Base-by-base conservation (phyloP, 2,329 filamentous ascomycete species). In the Alternaria ethzedia region DNA sequence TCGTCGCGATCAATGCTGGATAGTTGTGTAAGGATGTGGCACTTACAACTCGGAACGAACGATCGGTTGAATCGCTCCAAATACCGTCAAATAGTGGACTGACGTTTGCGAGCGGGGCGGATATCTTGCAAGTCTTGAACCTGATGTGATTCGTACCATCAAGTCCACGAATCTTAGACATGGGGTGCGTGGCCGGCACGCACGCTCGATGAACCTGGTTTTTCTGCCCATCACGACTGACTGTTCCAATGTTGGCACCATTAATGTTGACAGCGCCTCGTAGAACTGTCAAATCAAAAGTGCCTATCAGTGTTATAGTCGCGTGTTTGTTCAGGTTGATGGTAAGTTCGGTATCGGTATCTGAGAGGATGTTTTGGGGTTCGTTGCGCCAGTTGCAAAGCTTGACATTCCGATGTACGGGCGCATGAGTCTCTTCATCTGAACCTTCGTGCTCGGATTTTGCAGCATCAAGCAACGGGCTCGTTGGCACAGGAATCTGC, bases 1-100 rank as follows among this genome's bases (percentile, higher is more conserved):
- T 11, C n/a, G 25, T 26, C 13, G 25, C 25, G 32, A 36, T 21
- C 21, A 44, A 26, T 7, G 17, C 28, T 28, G 9, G n/a, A 12
- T 11, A 20, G 20, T 2, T n/a, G 30, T 23, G 17, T 12, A 23
- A 26, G 15, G 36, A 10, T 46, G 51, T 41, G 36, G 36, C 12
- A 63, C 61, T 51, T 56, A 63, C 61, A 36, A 63, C 20, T 13
- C 51, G 20, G 60, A 82, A 82, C 2, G 79, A 77, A 32, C 75
- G 69, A 6, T 52, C 54, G 3, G 49, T 52, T 5, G 21, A 17
- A 36, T 87, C 83, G 62, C 88, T 87, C 90, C 91, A 94, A 10
- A 94, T 83, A 32, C 84, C 86, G 17, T 84, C 84, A 69, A 91
- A 94, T 0, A 91, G 77, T 0, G 91, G 90, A 1, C 89, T 92